These are phyloP conservation scores for Coniophora puteana DNA, from an alignment of 1,284 basidiomycete species.

Conservation along the genomic window DNA sequence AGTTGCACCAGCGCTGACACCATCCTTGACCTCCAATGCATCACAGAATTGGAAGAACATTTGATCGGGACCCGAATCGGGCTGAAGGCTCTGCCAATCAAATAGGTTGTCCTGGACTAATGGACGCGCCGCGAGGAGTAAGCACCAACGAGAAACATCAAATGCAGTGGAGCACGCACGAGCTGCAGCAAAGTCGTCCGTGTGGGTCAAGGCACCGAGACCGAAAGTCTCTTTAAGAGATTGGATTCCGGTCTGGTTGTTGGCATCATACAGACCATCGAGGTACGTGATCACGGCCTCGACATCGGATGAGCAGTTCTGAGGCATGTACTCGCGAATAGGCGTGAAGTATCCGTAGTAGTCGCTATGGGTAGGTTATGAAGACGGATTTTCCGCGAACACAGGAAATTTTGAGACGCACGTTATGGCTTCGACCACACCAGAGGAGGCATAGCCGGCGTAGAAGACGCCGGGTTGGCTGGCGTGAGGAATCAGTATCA, in stretches of 20 bases:
- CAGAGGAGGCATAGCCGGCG: conserved; percentile 70
- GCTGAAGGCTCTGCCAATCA: conserved; percentile 44
- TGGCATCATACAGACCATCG: conserved; percentile 49
- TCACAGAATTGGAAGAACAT: conserved; percentile 69
- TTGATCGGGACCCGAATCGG: conserved; percentile 28
- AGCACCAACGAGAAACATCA: not conserved
- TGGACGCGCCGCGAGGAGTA: not conserved
- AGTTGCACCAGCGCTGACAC: conserved; percentile 43
- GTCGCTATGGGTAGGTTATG: conserved; percentile 36
- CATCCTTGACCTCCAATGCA: conserved; percentile 66
- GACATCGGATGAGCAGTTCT: conserved; percentile 71
- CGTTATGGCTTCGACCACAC: conserved; percentile 65
- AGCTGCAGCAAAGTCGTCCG: conserved; percentile 65
- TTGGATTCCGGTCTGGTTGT: conserved; percentile 42
- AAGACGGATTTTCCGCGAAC: not conserved
- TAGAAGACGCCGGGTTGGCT: conserved; percentile 66
- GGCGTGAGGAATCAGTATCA: conserved; percentile 2
- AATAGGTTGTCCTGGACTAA: conserved; percentile 51
- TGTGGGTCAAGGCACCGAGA: conserved; percentile 49
- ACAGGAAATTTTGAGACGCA: conserved; percentile 17
- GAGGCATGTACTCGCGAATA: conserved; percentile 62
- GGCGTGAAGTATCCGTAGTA: conserved; percentile 74
- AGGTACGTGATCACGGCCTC: conserved; percentile 61
- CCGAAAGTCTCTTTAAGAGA: conserved; percentile 56
- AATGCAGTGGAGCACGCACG: conserved; percentile 19